Conservation (phyloP, 169 alveolate species). For the Cryptosporidium viatorum region DNA sequence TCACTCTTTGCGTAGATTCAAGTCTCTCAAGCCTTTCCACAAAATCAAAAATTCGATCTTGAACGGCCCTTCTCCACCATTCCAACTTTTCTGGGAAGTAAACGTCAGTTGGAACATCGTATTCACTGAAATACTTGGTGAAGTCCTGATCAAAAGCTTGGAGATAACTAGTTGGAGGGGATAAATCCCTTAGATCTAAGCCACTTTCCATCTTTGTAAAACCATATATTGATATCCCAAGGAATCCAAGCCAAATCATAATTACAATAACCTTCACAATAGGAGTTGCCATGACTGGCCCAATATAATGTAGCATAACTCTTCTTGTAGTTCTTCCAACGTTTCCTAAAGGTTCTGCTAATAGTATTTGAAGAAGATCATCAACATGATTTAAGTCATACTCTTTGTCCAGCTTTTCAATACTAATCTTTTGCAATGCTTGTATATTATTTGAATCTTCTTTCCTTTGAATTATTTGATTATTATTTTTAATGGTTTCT, state of each 20-base stretch:
- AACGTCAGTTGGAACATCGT: constrained; percentile 81
- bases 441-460: neutral
- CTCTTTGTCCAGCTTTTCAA: neutral
- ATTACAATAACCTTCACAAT: constrained; percentile 78
- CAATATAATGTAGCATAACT: constrained; percentile 78
- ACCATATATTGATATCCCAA: constrained; percentile 78
- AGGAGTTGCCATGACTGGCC: constrained; percentile 78
- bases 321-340: constrained; percentile 81
- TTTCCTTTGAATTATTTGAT: constrained; percentile 16
- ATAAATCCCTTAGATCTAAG: constrained; percentile 79
- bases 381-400: constrained; percentile 14
- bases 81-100: constrained; percentile 78
- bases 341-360: constrained; percentile 80
- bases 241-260: constrained; percentile 71
- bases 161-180: constrained; percentile 80
- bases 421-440: neutral
- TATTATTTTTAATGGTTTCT: neutral
- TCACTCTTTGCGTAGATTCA: constrained; percentile 71
- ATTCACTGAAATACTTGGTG: constrained; percentile 77
- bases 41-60: constrained; percentile 74
- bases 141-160: constrained; percentile 76
- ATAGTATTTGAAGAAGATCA: constrained; percentile 45
- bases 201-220: constrained; percentile 81
- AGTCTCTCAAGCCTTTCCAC: constrained; percentile 44
- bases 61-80: constrained; percentile 76